phyloP scores from a whole-genome alignment of 2,329 filamentous ascomycete species.

The Epichloe glyceriae region DNA sequence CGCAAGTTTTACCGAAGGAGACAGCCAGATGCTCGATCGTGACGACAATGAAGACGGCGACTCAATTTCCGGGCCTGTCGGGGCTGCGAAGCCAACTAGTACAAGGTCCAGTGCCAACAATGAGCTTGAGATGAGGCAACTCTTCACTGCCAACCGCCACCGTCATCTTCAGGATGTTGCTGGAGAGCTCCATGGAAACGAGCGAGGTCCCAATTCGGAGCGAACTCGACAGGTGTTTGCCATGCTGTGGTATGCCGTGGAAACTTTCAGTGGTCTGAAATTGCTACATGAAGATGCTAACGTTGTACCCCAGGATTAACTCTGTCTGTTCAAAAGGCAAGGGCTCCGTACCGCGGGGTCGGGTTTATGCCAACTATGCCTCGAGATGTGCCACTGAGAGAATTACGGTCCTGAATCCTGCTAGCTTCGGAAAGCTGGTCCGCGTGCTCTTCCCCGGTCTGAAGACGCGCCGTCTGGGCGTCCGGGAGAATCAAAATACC shows the following conservation, averaged over 20 bases:
- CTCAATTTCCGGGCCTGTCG: conserved; percentile 30
- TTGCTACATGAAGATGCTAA: conserved; percentile 2
- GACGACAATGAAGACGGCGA: conserved; percentile 47
- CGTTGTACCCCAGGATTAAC: conserved; percentile 45
- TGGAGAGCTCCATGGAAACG: conserved; percentile 62
- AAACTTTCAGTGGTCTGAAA: not conserved
- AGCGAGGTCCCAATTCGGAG: conserved; percentile 69
- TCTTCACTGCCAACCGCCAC: conserved; percentile 57
- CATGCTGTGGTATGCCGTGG: conserved; percentile 61
- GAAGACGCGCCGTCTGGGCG: conserved; percentile 80
- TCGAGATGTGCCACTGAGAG: conserved; percentile 84
- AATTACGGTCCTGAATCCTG: conserved; percentile 89
- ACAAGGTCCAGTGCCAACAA: conserved; percentile 63
- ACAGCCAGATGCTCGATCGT: conserved; percentile 47
- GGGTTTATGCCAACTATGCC: conserved; percentile 93
- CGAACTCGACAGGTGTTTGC: conserved; percentile 76
- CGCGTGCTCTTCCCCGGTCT: conserved; percentile 92
- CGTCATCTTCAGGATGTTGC: conserved; percentile 60
- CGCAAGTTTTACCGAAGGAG: conserved; percentile 42
- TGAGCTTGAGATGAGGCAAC: conserved; percentile 65
- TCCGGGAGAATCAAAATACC: conserved; percentile 95
- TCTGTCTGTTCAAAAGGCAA: conserved; percentile 61
- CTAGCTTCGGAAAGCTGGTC: conserved; percentile 94
- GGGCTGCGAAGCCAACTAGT: conserved; percentile 42
- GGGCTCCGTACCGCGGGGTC: conserved; percentile 78